Percentiles rank a stretch among this genome's conserved stretches.
Evolutionary conservation across 208 protist species (phyloP).

Genomic region (Crithidia fasciculata): DNA sequence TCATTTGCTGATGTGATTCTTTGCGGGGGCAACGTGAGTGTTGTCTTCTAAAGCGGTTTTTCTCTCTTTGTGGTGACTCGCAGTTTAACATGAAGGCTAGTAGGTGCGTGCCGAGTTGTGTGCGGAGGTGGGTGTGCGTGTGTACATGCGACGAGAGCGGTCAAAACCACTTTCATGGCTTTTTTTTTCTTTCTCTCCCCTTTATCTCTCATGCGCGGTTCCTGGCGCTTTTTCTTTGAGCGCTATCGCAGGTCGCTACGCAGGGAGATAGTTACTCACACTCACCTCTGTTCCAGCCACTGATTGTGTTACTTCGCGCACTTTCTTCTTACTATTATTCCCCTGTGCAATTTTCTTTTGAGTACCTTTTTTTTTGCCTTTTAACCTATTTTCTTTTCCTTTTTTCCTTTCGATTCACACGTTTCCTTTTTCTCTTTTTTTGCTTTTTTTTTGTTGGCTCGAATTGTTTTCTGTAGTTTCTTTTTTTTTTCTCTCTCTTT

Average conservation of each 20-base stretch:
- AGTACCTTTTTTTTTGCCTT: conserved; percentile 7
- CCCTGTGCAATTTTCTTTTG: not conserved
- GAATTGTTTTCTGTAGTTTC: not conserved
- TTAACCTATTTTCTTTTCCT: conserved; percentile 30
- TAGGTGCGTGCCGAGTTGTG: not conserved
- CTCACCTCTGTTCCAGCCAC: too few relatives aligned
- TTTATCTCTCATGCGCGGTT: not conserved
- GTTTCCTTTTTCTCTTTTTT: conserved; percentile 5
- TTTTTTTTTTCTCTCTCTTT: not conserved
- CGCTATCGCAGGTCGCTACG: too few relatives aligned
- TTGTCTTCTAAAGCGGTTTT: not conserved
- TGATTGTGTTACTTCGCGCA: too few relatives aligned
- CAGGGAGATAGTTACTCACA: too few relatives aligned
- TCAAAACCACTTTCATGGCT: not conserved
- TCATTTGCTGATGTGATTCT: not conserved
- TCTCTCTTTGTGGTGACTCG: not conserved
- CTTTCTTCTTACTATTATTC: not conserved
- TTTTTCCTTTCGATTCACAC: conserved; percentile 3
- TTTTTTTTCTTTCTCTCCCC: not conserved
- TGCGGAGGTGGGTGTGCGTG: too few relatives aligned
- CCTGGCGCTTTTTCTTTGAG: not conserved
- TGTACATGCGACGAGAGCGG: too few relatives aligned
- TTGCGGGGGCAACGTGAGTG: not conserved
- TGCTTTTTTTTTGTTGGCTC: conserved; percentile 1
- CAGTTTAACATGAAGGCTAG: not conserved